Evolutionary conservation across 352 stramenopile species (phyloP), one percentile per base, ranked within the genome.

Genomic region (Globisporangium rhizosaccharum): DNA sequence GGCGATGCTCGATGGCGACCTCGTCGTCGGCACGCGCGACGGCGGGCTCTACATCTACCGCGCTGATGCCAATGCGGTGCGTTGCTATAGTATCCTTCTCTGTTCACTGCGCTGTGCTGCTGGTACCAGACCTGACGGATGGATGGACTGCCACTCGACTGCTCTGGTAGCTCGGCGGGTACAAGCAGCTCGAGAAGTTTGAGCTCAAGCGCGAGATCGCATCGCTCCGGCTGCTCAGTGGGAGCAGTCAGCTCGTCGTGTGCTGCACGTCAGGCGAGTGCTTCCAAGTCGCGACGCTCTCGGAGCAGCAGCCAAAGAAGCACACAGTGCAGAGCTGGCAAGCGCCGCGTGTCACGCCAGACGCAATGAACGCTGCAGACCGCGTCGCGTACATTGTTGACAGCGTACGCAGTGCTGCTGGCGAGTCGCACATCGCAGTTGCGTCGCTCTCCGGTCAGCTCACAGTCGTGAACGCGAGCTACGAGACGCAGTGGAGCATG

Each of bases 1-100:
- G 26, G 68, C 68, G 23, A 46, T 87, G 30, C 57, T 86, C 10
- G 71, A 83, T 39, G 68, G 68, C 8, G 72, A 83, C 54, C 63
- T 94, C 18, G 66, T 90, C 10, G 57, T 88, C 58, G 79, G 76
- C 36, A 92, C 82, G 6, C 72, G 80, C 52, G 79, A 90, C 36
- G 79, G 79, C n/a, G 56, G 71, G 17, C 70, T 93, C 44, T 62
- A 82, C 30, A 66, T 82, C 39, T 92, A 86, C 57, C 52, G 62
- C 51, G 56, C 59, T 1, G 72, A 82, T 37, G 1, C 59, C 9
- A 73, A 68, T 28, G 59, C 57, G 20, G 69, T 80, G 36, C 39
- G 71, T 58, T 36, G 30, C 30, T 5, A 36, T 36, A 5, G 10
- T 11, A 15, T 20, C 18, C 44, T 14, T 25, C 17, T 4, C 8